Conservation (phyloP, 768 basidiomycete genomes). For the Mycena haematopus region DNA sequence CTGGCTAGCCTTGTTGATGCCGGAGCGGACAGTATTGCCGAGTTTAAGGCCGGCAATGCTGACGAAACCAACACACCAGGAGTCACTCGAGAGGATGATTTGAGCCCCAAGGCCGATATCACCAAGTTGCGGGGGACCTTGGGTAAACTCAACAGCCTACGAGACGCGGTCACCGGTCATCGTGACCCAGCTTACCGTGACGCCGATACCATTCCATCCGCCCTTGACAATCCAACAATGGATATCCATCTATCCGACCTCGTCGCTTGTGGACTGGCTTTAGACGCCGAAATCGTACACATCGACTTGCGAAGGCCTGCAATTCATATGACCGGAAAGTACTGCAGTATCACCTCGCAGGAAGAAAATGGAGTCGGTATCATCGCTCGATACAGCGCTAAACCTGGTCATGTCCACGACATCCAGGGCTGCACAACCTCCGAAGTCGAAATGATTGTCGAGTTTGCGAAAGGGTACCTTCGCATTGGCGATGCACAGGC, state of each 20-base stretch:
- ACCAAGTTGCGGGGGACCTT: neutral
- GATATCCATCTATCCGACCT: conserved; percentile 2
- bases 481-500: neutral
- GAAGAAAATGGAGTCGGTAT: neutral
- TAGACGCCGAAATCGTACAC: neutral
- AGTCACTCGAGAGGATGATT: too few relatives aligned
- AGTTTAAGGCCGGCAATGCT: too few relatives aligned
- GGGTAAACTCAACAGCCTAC: neutral
- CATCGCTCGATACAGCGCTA: neutral
- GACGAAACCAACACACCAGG: too few relatives aligned
- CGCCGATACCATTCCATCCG: conserved; percentile 13
- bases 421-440: neutral
- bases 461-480: neutral
- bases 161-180: too few relatives aligned
- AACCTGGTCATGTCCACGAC: neutral
- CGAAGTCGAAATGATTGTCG: neutral
- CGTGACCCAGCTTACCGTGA: neutral
- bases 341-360: conserved; percentile 14
- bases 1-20: too few relatives aligned
- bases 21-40: too few relatives aligned
- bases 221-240: conserved; percentile 2
- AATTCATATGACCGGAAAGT: neutral
- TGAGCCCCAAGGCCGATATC: too few relatives aligned
- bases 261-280: neutral
- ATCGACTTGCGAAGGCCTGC: neutral